These are phyloP conservation scores for Hirschfeldia incana DNA, from an alignment of 345 rosid species.

Conservation along the genomic window DNA sequence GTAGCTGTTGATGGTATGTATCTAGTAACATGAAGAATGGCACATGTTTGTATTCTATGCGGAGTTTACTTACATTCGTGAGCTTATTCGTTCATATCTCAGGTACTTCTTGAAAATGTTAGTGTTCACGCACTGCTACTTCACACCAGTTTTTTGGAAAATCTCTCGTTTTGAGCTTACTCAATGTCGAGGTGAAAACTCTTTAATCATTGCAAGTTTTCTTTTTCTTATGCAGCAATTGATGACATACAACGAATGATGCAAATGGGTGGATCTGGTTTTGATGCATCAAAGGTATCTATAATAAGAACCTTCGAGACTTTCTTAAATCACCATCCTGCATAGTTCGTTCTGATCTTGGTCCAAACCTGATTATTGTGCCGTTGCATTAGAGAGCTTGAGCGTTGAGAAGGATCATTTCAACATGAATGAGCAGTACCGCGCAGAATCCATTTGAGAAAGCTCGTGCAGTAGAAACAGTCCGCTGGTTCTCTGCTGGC, in stretches of 20 bases:
- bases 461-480: constrained; percentile 48
- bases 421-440: constrained; percentile 70
- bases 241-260: constrained; percentile 94
- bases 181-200: neutral
- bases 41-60: neutral
- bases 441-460: constrained; percentile 73
- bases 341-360: neutral
- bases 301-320: neutral
- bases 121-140: constrained; percentile 29
- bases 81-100: constrained; percentile 25
- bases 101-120: constrained; percentile 97
- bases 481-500: neutral
- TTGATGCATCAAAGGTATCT: constrained; percentile 79
- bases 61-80: constrained; percentile 1
- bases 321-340: neutral
- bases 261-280: constrained; percentile 98
- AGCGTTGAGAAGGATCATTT: constrained; percentile 39
- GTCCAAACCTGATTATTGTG: constrained; percentile 13
- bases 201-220: neutral
- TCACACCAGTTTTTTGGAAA: neutral
- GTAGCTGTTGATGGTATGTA: constrained; percentile 92
- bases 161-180: neutral
- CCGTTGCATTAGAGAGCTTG: constrained; percentile 56
- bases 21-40: neutral
- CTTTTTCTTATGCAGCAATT: constrained; percentile 54